Conservation (phyloP, 306 rosid species). For the Vicia villosa region DNA sequence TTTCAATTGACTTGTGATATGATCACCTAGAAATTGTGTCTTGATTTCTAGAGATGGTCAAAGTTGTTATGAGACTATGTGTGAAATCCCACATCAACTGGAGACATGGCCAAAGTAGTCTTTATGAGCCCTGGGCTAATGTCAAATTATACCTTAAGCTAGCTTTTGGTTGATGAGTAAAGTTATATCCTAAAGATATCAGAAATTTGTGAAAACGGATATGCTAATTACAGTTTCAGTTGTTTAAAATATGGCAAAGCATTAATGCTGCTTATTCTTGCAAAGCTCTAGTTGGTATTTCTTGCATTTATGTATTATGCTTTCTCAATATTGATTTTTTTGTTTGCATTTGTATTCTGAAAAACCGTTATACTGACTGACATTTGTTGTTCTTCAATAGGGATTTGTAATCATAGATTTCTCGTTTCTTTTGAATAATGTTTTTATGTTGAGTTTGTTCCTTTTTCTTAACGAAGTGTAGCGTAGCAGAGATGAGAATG, state of each 20-base stretch:
- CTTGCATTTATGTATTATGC: neutral
- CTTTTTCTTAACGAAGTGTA: neutral
- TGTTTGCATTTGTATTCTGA: neutral
- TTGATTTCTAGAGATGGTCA: slow-evolving; percentile 4
- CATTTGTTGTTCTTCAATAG: slow-evolving; percentile 28
- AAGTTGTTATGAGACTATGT: neutral
- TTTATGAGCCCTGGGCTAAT: neutral
- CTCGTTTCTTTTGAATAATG: slow-evolving; percentile 1
- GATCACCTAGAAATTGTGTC: slow-evolving; percentile 3
- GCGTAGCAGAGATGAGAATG: no score
- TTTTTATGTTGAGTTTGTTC: neutral
- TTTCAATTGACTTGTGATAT: neutral
- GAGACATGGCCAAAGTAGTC: slow-evolving; percentile 1
- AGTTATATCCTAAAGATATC: neutral
- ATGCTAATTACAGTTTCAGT: slow-evolving; percentile 3
- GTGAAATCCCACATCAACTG: neutral
- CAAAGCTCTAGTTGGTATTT: neutral
- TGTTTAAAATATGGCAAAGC: slow-evolving; percentile 12
- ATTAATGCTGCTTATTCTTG: slow-evolving; percentile 10
- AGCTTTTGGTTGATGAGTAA: slow-evolving; percentile 13
- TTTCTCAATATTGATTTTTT: slow-evolving; percentile 6
- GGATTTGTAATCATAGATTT: slow-evolving; percentile 6
- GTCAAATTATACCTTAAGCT: neutral
- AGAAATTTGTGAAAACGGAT: neutral
- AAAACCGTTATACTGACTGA: slow-evolving; percentile 2